Evolutionary conservation across 257 asterid species (phyloP), one percentile per base, ranked within the genome.

Genomic region (Ligustrum vulgare): DNA sequence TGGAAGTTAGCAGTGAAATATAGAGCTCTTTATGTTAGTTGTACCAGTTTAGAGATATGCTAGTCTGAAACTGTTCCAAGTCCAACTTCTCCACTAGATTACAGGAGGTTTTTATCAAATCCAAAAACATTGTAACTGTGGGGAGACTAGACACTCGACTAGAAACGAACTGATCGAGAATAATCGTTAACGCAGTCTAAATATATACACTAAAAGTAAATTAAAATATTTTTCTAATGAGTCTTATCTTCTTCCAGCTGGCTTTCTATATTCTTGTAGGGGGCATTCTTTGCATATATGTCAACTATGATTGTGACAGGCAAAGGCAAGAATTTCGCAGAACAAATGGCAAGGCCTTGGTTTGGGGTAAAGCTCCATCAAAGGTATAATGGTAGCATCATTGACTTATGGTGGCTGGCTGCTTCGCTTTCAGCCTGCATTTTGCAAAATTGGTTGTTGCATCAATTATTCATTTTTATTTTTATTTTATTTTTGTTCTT

Each of bases 301-400:
- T 94, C 87, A 92, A 94, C 87, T 94, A 94, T 71, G 98, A 94
- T 76, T 92, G 98, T 32, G 98, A 94, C 83, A 90, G 96, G 80
- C 98, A 92, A 83, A 88, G 98, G 80, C 98, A 94, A 88, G 97
- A 92, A 77, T 94, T 94, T 37, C 95, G 98, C 64, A 81, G 91
- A 77, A 94, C 98, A 79, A 94, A 92, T 72, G 98, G 98, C 37
- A 94, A 92, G 85, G 77, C 90, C 86, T 77, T 81, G 87, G 92
- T 94, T 71, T 94, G 98, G 98, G 98, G 98, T 11, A 94, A 88
- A 87, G 96, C 98, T 3, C 97, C 98, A 62, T 90, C 98, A 34
- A 94, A 94, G 98, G 98, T 94, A 86, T 69, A 39, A 67, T 63
- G 39, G 71, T 66, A 54, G 63, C 72, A 70, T 54, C n/a, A 2